Percentiles rank a stretch among this genome's conserved stretches.
Conservation (phyloP, 495 filamentous ascomycete genomes). For the Apiosordaria backusii region DNA sequence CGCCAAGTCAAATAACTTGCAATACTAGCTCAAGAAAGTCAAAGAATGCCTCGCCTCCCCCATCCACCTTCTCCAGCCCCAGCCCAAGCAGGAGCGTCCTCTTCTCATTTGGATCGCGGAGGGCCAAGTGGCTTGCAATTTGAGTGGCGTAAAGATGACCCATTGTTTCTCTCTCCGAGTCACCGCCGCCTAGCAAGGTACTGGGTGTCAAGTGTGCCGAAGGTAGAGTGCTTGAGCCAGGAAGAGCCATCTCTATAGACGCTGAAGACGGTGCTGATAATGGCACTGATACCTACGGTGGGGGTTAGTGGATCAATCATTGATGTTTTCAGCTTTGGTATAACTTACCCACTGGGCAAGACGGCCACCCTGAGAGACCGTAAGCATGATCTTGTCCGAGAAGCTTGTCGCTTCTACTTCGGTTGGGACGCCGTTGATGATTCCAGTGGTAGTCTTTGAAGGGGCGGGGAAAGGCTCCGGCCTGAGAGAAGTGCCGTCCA, state of each 20-base stretch:
- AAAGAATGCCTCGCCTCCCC: slow-evolving; percentile 71
- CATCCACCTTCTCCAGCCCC: slow-evolving; percentile 62
- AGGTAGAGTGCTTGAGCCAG: slow-evolving; percentile 62
- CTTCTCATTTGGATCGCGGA: slow-evolving; percentile 69
- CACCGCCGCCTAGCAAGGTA: slow-evolving; percentile 81
- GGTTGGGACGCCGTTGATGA: slow-evolving; percentile 65
- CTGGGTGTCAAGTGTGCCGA: slow-evolving; percentile 78
- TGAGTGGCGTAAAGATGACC: slow-evolving; percentile 87
- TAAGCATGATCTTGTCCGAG: slow-evolving; percentile 89
- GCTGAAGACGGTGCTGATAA: slow-evolving; percentile 64
- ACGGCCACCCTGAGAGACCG: slow-evolving; percentile 79
- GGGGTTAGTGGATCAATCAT: slow-evolving; percentile 5
- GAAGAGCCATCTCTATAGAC: slow-evolving; percentile 51
- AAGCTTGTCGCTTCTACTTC: slow-evolving; percentile 69
- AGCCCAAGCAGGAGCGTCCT: slow-evolving; percentile 78
- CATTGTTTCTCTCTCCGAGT: slow-evolving; percentile 71
- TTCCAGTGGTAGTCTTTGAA: slow-evolving; percentile 61
- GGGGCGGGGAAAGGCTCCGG: slow-evolving; percentile 68
- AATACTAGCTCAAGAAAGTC: slow-evolving; percentile 77
- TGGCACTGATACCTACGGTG: slow-evolving; percentile 75
- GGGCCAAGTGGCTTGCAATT: slow-evolving; percentile 73
- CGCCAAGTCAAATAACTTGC: slow-evolving; percentile 43
- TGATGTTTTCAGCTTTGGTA: neutral
- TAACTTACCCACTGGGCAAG: slow-evolving; percentile 83
- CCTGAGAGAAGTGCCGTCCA: slow-evolving; percentile 22